These are phyloP conservation scores for Geotrichum australiense DNA, from an alignment of 1,139 yeast genomes.

Conservation along the genomic window DNA sequence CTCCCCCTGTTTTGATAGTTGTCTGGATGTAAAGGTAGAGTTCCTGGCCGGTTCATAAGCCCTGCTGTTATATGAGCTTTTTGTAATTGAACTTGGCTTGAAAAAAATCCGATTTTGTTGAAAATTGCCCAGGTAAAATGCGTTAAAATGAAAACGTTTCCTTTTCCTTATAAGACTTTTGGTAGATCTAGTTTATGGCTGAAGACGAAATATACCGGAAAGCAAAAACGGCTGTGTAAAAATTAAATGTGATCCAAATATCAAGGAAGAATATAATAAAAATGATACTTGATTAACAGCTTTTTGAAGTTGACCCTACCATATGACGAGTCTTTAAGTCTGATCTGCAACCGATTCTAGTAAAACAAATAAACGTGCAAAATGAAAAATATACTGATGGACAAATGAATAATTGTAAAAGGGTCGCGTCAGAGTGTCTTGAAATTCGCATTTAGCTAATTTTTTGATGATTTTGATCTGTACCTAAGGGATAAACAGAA, in stretches of 20 bases:
- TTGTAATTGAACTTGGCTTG: conserved; percentile 4
- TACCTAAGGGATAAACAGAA: neutral
- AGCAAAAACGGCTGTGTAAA: neutral
- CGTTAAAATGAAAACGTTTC: too few relatives aligned
- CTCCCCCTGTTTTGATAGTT: conserved; percentile 13
- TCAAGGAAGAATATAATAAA: too few relatives aligned
- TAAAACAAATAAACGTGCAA: too few relatives aligned
- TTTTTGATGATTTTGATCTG: neutral
- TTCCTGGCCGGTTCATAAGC: conserved; percentile 16
- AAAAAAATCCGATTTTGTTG: neutral
- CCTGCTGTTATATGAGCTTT: conserved; percentile 1
- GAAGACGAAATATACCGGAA: neutral
- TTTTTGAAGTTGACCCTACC: too few relatives aligned
- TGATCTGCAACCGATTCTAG: too few relatives aligned
- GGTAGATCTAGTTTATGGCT: neutral
- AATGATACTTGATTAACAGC: too few relatives aligned
- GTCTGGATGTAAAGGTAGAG: conserved; percentile 12
- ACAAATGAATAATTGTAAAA: too few relatives aligned
- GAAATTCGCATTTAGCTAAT: too few relatives aligned
- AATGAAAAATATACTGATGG: too few relatives aligned
- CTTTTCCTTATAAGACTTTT: neutral
- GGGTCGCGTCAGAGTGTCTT: neutral
- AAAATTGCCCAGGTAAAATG: too few relatives aligned
- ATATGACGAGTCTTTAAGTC: too few relatives aligned
- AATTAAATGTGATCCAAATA: conserved; percentile 1